Evolutionary conservation across 176 grass and related monocot species (phyloP), one percentile per base, ranked within the genome.

Genomic region (Ananas comosus): DNA sequence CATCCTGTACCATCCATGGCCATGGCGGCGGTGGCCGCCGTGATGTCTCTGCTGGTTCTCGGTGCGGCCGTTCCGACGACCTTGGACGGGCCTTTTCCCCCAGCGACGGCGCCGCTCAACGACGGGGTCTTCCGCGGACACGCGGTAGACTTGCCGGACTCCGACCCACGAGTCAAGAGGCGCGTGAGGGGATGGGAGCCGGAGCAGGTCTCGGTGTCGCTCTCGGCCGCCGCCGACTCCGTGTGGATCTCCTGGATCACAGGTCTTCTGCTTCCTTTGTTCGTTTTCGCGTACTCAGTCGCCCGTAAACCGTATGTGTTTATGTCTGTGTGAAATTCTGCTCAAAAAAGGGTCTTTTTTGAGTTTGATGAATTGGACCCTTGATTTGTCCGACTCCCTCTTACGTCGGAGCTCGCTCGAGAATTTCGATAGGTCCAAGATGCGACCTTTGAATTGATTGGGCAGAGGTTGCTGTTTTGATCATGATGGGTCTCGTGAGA

Each of bases 231-330:
- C 22, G 88, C 79, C 53, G 75, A 82, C 83, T 88, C 85, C 17
- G 83, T 87, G 21, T 96, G 91, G 88, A 82, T 96, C 50, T 96
- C 91, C n/a, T 96, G 88, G 91, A 25, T 96, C 65, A 91, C 91
- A 58, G 89, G 88, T 86, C 59, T 22, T 52, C n/a, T 13, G 25
- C 48, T 47, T 10, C 47, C 3, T 21, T 22, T 13, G 17, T 12
- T 73, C 14, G 22, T 58, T n/a, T 48, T 14, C 33, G 33, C 1
- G 33, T 48, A 16, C 24, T 12, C 14, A 23, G 64, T 63, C 19
- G 3, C 61, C 33, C 33, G 33, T 23, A 16, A 12, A 21, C 3
- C 10, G 11, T 48, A 53, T 70, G 12, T 48, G 33, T 42, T 42
- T 42, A 42, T 42, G 33, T 6, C 33, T 42, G 29, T 5, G 29